Conservation (phyloP, 2,329 filamentous ascomycete species). For the Penicillium sp. region DNA sequence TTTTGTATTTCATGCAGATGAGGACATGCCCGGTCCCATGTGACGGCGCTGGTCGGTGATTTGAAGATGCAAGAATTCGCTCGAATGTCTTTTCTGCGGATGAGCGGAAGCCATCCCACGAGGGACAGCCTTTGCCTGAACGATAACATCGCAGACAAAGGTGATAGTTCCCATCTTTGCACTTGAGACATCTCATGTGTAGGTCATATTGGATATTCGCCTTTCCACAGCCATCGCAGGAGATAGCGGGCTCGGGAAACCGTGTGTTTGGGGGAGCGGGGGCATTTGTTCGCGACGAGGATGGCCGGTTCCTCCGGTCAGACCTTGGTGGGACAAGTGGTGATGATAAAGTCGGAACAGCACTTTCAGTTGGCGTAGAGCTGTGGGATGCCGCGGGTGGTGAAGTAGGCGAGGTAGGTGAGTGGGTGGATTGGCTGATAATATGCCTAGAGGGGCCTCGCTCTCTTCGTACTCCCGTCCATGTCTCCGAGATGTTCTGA, state of each 20-base stretch:
- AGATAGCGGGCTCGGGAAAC: conserved; percentile 66
- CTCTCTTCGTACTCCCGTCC: conserved; percentile 23
- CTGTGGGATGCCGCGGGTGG: conserved; percentile 5
- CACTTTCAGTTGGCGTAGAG: conserved; percentile 8
- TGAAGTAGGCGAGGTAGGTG: conserved; percentile 17
- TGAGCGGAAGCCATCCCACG: conserved; percentile 85
- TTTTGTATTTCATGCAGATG: conserved; percentile 33
- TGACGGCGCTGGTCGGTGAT: conserved; percentile 12
- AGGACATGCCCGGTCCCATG: conserved; percentile 50
- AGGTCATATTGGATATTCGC: conserved; percentile 76
- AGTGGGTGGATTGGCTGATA: conserved; percentile 24
- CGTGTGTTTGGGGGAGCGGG: conserved; percentile 31
- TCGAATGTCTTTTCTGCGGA: conserved; percentile 66
- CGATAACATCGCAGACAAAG: conserved; percentile 80
- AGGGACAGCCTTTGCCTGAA: conserved; percentile 66
- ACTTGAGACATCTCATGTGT: conserved; percentile 75
- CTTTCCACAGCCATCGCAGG: conserved; percentile 66
- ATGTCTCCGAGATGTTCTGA: conserved; percentile 25
- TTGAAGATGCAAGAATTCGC: conserved; percentile 39
- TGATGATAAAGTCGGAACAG: conserved; percentile 11
- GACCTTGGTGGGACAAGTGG: conserved; percentile 17
- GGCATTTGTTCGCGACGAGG: conserved; percentile 30
- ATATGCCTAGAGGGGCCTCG: conserved; percentile 18
- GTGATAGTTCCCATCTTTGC: conserved; percentile 67
- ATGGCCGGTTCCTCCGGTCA: conserved; percentile 29